Conservation (phyloP, 2,329 filamentous ascomycete species). For the Penicillium polonicum region DNA sequence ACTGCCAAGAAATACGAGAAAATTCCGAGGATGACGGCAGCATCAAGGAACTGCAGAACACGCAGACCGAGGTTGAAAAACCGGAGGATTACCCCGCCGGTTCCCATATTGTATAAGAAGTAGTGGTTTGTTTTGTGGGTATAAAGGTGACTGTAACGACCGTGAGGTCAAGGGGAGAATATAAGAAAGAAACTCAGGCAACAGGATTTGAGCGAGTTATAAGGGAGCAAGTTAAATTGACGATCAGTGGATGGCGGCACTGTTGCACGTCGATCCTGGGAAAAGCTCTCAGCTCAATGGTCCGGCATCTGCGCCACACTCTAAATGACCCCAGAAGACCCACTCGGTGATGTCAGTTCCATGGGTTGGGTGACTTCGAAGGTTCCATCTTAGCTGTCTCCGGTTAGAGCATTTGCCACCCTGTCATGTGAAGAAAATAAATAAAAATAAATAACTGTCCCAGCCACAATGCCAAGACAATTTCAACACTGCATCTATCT, state of each 20-base stretch:
- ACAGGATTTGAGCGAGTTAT: slow-evolving; percentile 10
- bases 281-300: slow-evolving; percentile 2
- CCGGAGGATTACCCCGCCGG: slow-evolving; percentile 64
- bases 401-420: neutral
- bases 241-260: slow-evolving; percentile 11
- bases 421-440: neutral
- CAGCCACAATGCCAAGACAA: slow-evolving; percentile 6
- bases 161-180: neutral
- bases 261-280: neutral
- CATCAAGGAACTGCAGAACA: slow-evolving; percentile 68
- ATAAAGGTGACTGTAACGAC: neutral
- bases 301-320: slow-evolving; percentile 7
- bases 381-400: neutral
- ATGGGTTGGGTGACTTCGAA: neutral
- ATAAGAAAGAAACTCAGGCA: slow-evolving; percentile 8
- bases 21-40: slow-evolving; percentile 71
- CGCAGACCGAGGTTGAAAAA: slow-evolving; percentile 70
- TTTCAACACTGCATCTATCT: neutral
- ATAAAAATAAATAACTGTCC: neutral
- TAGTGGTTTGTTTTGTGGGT: neutral
- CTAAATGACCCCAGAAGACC: neutral
- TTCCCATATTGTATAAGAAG: slow-evolving; percentile 53
- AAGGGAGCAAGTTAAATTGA: slow-evolving; percentile 6
- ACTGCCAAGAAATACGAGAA: slow-evolving; percentile 83
- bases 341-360: slow-evolving; percentile 7